Base-by-base conservation (phyloP, 805 yeast species). In the Barnettozyma sucrosica region DNA sequence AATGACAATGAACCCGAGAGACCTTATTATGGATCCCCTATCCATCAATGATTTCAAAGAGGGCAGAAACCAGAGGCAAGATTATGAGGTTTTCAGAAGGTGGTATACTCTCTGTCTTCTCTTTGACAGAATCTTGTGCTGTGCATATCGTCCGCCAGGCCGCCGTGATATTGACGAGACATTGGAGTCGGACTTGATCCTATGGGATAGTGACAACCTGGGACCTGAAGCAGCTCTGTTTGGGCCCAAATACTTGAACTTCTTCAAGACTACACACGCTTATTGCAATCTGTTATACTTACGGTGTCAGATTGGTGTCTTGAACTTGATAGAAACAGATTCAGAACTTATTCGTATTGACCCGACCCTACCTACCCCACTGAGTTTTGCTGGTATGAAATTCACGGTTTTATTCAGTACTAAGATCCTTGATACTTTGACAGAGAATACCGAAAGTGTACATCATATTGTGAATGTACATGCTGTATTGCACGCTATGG, bases 91-190 rank as follows among this genome's bases (percentile, higher is more conserved):
- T 10, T 49, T 49, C 11, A 39, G 32, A 16, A 39, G 45, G 23
- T 49, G 49, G 49, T 36, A 38, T 11, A 19, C 46, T 7, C n/a
- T 49, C 8, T 42, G 45, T 11, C 16, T 14, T 5, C 14, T 49
- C 7, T 45, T 45, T 45, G 51, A 46, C 8, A 42, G 51, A 20
- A 41, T 49, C 10, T n/a, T 49, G 26, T 38, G 40, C 18, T 43
- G n/a, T 13, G 48, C 45, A 13, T 49, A 49, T 32, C 43, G 49
- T 30, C 51, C 51, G 9, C 51, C 51, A 3, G 48, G 49, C 4
- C 39, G 28, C 10, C 38, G 51, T 38, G 40, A 39, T n/a, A 13
- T 33, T 19, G 44, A 49, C 28, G 51, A 49, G 10, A 39, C 43
- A 4, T 8, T 49, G n/a, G 51, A 45, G n/a, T 20, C 25, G 5